Evolutionary conservation across 768 basidiomycete genomes (phyloP), one percentile per base, ranked within the genome.

Genomic region (Russula sp.): DNA sequence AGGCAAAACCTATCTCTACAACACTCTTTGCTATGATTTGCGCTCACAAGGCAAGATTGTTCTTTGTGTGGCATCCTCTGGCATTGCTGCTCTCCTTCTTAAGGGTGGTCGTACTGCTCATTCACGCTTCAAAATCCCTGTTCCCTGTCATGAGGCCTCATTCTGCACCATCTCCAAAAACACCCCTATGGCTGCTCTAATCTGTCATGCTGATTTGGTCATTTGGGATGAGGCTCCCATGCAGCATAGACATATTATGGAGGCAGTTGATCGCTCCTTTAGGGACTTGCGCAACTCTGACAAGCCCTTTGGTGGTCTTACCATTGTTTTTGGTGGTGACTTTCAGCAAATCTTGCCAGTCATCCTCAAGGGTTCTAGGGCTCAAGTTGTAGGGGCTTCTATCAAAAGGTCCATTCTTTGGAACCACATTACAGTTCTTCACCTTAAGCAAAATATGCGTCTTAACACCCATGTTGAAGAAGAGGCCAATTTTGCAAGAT

Each of bases 11-110:
- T 81, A 72, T 10, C 72, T 80, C 0, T 81, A 77, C 63, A 77
- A 77, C 36, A 75, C 78, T 7, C 51, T 61, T 26, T 61, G 60
- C 42, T 20, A 48, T 5, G 16, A 36, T 16, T 9, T 61, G 14
- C 30, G 22, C 42, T 54, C 52, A 1, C n/a, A 53, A 18, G 2
- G 9, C 3, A 54, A 61, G 30, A 44, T 54, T 70, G 73, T 79
- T 1, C 72, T 84, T 3, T 81, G 78, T 77, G 78, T 80, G 16
- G 78, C 81, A 14, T 83, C 82, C 1, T 81, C 81, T 30, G 28
- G 28, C 28, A 30, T 30, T 30, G 28, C 28, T 30, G 28, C 28
- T 30, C 28, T 30, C 5, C 28, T 30, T 30, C 28, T 30, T 5
- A 30, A 30, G 28, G 28, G 28, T 30, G 28, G 28, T 30, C 28